Conservation (phyloP, 2,329 filamentous ascomycete species). For the Diaporthe aspalathi region DNA sequence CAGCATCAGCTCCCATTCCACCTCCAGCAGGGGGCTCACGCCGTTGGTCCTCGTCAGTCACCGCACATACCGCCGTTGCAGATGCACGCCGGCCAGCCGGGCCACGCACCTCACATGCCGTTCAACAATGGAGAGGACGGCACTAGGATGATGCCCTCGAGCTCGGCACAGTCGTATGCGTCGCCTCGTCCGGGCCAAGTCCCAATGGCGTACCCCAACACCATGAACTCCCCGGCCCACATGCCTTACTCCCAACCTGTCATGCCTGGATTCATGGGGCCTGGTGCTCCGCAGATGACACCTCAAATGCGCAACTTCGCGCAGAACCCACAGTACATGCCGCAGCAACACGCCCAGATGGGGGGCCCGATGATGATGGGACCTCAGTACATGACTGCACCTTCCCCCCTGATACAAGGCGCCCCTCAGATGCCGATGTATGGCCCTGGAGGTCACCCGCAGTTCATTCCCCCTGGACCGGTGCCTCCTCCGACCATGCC, state of each 20-base stretch:
- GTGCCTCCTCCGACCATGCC: slow-evolving; percentile 69
- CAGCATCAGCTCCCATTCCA: slow-evolving; percentile 88
- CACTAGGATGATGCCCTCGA: slow-evolving; percentile 84
- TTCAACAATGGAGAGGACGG: slow-evolving; percentile 84
- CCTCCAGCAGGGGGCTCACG: slow-evolving; percentile 79
- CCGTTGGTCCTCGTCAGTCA: slow-evolving; percentile 74
- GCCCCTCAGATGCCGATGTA: slow-evolving; percentile 80
- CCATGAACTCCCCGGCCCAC: slow-evolving; percentile 76
- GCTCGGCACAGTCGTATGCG: slow-evolving; percentile 84
- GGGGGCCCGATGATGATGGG: slow-evolving; percentile 90
- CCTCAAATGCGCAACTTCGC: slow-evolving; percentile 75
- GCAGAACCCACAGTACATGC: slow-evolving; percentile 78
- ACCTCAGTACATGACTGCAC: slow-evolving; percentile 78
- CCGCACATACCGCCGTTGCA: slow-evolving; percentile 83
- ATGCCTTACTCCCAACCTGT: slow-evolving; percentile 79
- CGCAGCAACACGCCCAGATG: slow-evolving; percentile 77
- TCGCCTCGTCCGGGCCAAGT: slow-evolving; percentile 82
- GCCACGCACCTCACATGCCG: slow-evolving; percentile 71
- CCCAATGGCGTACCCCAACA: slow-evolving; percentile 73
- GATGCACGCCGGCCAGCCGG: slow-evolving; percentile 79
- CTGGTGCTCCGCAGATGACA: slow-evolving; percentile 75
- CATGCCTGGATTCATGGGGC: slow-evolving; percentile 77
- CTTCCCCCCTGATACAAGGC: slow-evolving; percentile 75
- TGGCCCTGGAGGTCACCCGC: slow-evolving; percentile 75
- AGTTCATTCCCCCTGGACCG: slow-evolving; percentile 70